Evolutionary conservation across 2,329 filamentous ascomycete species (phyloP), one percentile per base, ranked within the genome.

Genomic region (Colletotrichum zoysiae): DNA sequence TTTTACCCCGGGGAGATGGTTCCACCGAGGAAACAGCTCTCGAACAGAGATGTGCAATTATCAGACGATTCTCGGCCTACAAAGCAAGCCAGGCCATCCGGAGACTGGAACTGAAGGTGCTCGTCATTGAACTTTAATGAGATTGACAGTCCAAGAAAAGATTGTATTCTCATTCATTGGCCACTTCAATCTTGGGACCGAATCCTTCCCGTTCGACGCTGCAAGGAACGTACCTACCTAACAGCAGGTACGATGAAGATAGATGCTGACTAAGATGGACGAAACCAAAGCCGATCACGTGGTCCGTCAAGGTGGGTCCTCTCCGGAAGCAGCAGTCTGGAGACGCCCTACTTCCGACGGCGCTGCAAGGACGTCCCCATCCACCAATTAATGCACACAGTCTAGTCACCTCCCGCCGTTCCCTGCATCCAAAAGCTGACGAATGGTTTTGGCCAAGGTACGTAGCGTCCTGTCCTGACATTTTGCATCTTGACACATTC

Each of bases 361-460:
- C 26, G 65, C 51, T 71, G 58, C 65, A 71, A 53, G 69, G 69
- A 71, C 53, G 30, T 35, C 44, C 44, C 53, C 51, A 40, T 58
- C 55, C 59, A 69, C 69, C 69, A 71, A 71, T 71, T 55, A 71
- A 69, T 71, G 69, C 65, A 23, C 55, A 20, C 40, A 42, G n/a
- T 55, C 69, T 48, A 59, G 59, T 65, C 65, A 71, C 60, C 60
- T 60, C 53, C 59, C 55, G 65, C 59, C 58, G 38, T 67, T 71
- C 69, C 65, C 69, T 71, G 69, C 61, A 66, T 50, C 23, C 48
- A 58, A 64, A 69, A 60, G 65, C 69, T 71, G 59, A 71, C 65
- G 69, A 71, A 59, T 62, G 26, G 33, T 51, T 51, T 16, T 69
- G 69, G 60, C 69, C 65, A 69, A 64, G 59, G 48, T 64, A 35